phyloP scores from a whole-genome alignment of 2,329 filamentous ascomycete genomes.

The Neurospora crassa region DNA sequence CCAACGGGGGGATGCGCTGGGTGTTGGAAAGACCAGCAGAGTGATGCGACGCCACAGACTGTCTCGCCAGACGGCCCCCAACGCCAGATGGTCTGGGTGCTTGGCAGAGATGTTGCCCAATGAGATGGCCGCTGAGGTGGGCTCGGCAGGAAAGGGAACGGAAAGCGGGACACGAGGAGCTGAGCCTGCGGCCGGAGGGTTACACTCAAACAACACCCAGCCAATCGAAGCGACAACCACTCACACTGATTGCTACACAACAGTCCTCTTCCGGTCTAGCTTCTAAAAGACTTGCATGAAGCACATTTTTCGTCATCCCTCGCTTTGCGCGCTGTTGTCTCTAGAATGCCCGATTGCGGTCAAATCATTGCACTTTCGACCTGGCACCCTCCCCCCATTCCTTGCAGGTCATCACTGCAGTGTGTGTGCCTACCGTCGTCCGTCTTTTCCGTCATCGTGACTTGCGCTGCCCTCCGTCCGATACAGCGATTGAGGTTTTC shows the following conservation, averaged over 20 bases:
- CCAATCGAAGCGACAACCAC: not conserved
- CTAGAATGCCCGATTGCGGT: not conserved
- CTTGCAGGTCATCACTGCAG: not conserved
- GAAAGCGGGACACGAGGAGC: not conserved
- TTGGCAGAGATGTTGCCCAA: not conserved
- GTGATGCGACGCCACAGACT: conserved; percentile 10
- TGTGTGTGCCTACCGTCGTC: not conserved
- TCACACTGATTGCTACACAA: not conserved
- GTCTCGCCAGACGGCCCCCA: not conserved
- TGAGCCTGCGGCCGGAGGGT: not conserved
- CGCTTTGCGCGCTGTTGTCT: not conserved
- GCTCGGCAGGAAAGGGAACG: not conserved
- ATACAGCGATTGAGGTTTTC: not conserved
- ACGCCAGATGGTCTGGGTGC: not conserved
- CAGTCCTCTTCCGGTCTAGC: not conserved
- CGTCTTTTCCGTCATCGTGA: not conserved
- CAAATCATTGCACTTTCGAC: not conserved
- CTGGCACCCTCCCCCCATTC: not conserved
- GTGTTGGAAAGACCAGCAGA: not conserved
- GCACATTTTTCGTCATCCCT: not conserved
- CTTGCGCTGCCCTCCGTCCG: not conserved
- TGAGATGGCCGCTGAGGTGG: not conserved
- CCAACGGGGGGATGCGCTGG: conserved; percentile 1
- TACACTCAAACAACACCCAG: not conserved
- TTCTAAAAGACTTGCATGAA: not conserved